Conservation (phyloP, 371 early-diverging fungal genomes). For the Apophysomyces sp. region DNA sequence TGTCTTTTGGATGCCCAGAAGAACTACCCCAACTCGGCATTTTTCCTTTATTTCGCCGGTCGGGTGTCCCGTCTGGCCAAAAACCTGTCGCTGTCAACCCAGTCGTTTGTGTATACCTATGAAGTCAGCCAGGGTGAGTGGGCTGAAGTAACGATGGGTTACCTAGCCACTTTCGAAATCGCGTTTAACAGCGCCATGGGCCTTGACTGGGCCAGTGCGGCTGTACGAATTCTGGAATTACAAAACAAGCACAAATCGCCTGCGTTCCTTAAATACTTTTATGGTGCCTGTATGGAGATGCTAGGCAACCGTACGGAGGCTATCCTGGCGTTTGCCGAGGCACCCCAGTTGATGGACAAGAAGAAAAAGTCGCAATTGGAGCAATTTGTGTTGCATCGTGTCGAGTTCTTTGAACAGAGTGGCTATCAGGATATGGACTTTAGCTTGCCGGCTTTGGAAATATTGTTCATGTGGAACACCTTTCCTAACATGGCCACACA, state of each 20-base stretch:
- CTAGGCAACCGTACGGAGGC: constrained; percentile 51
- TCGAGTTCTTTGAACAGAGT: constrained; percentile 52
- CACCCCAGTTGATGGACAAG: constrained; percentile 44
- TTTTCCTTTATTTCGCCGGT: constrained; percentile 63
- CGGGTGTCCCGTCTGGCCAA: constrained; percentile 56
- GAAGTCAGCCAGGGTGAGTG: constrained; percentile 48
- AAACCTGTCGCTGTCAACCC: constrained; percentile 44
- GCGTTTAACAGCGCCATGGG: constrained; percentile 58
- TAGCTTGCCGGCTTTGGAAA: constrained; percentile 56
- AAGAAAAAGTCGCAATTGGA: constrained; percentile 57
- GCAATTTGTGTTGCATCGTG: constrained; percentile 50
- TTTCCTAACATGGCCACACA: constrained; percentile 53
- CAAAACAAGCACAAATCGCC: constrained; percentile 52
- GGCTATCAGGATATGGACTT: constrained; percentile 58
- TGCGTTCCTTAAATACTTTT: constrained; percentile 58
- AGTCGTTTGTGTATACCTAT: constrained; percentile 46
- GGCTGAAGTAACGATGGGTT: constrained; percentile 45
- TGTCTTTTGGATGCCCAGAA: constrained; percentile 57
- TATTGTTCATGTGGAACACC: constrained; percentile 57
- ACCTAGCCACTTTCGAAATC: constrained; percentile 58
- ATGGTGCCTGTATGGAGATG: constrained; percentile 58
- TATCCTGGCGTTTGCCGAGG: constrained; percentile 47
- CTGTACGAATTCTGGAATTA: constrained; percentile 38
- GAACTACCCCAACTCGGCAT: constrained; percentile 60
- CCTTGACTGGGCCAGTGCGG: constrained; percentile 56